phyloP scores from a whole-genome alignment of 2,329 filamentous ascomycete species.

The Exophiala bonariae region DNA sequence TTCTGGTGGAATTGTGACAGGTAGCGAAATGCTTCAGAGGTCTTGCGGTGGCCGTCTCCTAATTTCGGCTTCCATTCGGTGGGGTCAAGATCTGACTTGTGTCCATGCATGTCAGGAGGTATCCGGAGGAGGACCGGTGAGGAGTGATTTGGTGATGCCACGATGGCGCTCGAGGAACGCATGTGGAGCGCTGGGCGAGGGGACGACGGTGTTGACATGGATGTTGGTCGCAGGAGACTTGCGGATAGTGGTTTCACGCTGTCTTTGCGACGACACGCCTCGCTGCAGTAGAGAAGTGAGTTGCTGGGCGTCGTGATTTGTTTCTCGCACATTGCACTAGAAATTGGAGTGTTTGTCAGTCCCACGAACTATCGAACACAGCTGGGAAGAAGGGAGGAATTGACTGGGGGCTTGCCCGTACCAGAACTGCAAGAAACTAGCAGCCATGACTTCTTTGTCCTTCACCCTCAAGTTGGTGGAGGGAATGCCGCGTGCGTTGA shows the following conservation, averaged over 20 bases:
- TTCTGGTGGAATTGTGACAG: constrained; percentile 44
- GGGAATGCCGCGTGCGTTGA: constrained; percentile 6
- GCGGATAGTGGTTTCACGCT: constrained; percentile 45
- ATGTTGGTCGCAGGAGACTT: constrained; percentile 28
- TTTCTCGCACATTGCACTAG: constrained; percentile 64
- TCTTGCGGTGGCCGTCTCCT: constrained; percentile 27
- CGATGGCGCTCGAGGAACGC: constrained; percentile 36
- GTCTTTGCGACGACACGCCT: constrained; percentile 57
- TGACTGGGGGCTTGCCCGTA: constrained; percentile 30
- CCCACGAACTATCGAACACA: constrained; percentile 18
- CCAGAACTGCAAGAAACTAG: constrained; percentile 48
- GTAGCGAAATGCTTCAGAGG: constrained; percentile 45
- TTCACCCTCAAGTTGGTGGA: constrained; percentile 5
- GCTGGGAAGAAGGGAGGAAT: constrained; percentile 2
- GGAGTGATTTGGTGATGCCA: constrained; percentile 23
- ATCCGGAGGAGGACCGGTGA: constrained; percentile 35
- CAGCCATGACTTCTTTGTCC: constrained; percentile 35
- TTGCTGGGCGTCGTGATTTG: constrained; percentile 64
- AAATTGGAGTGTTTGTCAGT: constrained; percentile 26
- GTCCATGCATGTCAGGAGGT: constrained; percentile 38
- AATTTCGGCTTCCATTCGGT: constrained; percentile 52
- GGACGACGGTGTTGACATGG: constrained; percentile 36
- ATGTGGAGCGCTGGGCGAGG: constrained; percentile 38
- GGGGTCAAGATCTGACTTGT: constrained; percentile 48
- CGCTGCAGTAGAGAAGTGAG: constrained; percentile 63